These are phyloP conservation scores for Tolypocladium nubicola DNA, from an alignment of 2,329 filamentous ascomycete species.

Conservation along the genomic window DNA sequence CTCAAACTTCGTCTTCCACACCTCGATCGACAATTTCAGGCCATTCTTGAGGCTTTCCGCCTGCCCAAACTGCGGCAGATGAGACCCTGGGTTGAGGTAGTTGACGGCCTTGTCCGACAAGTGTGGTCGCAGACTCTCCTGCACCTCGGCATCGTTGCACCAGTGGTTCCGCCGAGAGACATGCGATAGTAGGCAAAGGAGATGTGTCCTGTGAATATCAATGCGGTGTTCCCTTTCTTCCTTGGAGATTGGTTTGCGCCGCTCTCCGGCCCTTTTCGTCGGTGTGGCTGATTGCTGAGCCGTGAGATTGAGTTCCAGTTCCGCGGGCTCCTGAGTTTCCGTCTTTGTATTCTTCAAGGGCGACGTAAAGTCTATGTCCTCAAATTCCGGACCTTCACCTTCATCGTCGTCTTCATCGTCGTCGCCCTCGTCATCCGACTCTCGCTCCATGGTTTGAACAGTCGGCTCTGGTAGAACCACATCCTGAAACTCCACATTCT, in stretches of 20 bases:
- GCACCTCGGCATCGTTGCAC: slow-evolving; percentile 70
- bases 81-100: slow-evolving; percentile 57
- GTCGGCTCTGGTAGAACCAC: slow-evolving; percentile 35
- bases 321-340: slow-evolving; percentile 16
- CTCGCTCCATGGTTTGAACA: slow-evolving; percentile 39
- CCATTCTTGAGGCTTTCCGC: slow-evolving; percentile 72
- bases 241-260: slow-evolving; percentile 41
- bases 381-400: slow-evolving; percentile 32
- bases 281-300: slow-evolving; percentile 26
- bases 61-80: slow-evolving; percentile 62
- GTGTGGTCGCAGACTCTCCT: slow-evolving; percentile 53
- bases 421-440: slow-evolving; percentile 34
- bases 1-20: slow-evolving; percentile 60
- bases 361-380: slow-evolving; percentile 35
- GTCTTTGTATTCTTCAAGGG: slow-evolving; percentile 12
- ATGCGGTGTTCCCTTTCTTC: slow-evolving; percentile 49
- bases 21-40: slow-evolving; percentile 54
- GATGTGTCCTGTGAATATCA: slow-evolving; percentile 75
- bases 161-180: slow-evolving; percentile 70
- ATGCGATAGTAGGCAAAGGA: slow-evolving; percentile 75
- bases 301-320: slow-evolving; percentile 42
- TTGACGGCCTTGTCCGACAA: slow-evolving; percentile 54
- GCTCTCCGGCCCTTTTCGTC: slow-evolving; percentile 21
- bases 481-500: slow-evolving; percentile 37
- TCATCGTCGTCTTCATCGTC: slow-evolving; percentile 29